A percentile compares a stretch with the other conserved stretches of the same genome.
These are phyloP conservation scores for Lipomyces kockii DNA, from an alignment of 805 yeast genomes.

Conservation along the genomic window DNA sequence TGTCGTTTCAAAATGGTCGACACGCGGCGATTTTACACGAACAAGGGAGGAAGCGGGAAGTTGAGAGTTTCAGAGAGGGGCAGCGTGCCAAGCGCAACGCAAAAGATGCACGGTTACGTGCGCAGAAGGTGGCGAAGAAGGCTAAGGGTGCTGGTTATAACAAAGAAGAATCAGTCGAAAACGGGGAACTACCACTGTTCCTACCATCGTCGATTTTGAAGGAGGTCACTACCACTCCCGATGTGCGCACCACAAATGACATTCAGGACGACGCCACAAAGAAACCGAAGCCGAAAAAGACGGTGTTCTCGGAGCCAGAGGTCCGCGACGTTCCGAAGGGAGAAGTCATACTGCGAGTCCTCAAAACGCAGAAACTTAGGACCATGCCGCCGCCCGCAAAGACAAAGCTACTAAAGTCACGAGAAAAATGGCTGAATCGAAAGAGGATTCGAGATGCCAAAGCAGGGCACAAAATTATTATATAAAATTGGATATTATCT, in stretches of 20 bases:
- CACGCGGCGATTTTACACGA: background rate
- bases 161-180: background rate
- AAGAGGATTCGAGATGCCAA: constrained; percentile 36
- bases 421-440: constrained; percentile 32
- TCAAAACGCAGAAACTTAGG: background rate
- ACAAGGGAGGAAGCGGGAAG: background rate
- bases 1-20: constrained; percentile 23
- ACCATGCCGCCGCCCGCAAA: constrained; percentile 31
- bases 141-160: background rate
- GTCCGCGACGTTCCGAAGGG: constrained; percentile 17
- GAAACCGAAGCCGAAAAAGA: constrained; percentile 11
- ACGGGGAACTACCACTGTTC: constrained; percentile 15
- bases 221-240: constrained; percentile 28
- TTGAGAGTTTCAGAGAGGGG: constrained; percentile 7
- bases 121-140: constrained; percentile 22
- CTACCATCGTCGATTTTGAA: constrained; percentile 21
- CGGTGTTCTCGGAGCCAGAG: constrained; percentile 19
- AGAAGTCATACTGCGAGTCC: constrained; percentile 6
- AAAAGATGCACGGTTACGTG: constrained; percentile 4
- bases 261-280: background rate
- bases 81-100: constrained; percentile 11
- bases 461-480: constrained; percentile 11
- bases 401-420: constrained; percentile 2
- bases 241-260: background rate
- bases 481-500: background rate